Evolutionary conservation across 805 yeast species (phyloP).

Genomic region (Peterozyma xylosa): DNA sequence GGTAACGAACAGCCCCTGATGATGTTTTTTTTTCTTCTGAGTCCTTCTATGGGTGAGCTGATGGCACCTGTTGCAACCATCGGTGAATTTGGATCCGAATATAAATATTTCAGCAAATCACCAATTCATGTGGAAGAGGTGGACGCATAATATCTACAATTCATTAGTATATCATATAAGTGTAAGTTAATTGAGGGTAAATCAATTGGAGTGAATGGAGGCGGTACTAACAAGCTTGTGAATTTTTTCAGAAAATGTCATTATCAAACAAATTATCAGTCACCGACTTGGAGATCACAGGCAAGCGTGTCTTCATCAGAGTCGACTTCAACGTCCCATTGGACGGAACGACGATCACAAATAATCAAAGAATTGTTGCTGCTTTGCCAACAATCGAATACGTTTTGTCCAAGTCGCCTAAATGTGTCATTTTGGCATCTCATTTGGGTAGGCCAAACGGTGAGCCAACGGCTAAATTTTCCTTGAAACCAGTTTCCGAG

Average conservation of each 20-base stretch:
- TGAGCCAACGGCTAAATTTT: conserved; percentile 75
- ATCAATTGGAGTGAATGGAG: too few species aligned
- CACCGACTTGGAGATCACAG: conserved; percentile 78
- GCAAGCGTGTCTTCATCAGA: conserved; percentile 96
- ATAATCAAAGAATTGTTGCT: conserved; percentile 99
- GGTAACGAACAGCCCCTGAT: too few species aligned
- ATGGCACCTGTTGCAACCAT: too few species aligned
- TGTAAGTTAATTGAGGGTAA: too few species aligned
- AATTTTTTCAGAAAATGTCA: conserved; percentile 44
- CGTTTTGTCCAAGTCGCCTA: conserved; percentile 87
- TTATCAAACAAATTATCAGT: conserved; percentile 90
- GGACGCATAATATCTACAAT: too few species aligned
- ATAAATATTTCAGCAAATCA: too few species aligned
- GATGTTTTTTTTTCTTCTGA: too few species aligned
- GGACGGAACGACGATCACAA: conserved; percentile 94
- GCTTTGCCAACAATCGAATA: conserved; percentile 98
- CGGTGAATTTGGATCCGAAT: too few species aligned
- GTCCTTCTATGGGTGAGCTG: too few species aligned
- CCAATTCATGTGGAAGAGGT: too few species aligned
- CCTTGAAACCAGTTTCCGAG: conserved; percentile 86
- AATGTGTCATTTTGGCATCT: conserved; percentile 86
- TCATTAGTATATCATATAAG: too few species aligned
- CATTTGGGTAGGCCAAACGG: conserved; percentile 99
- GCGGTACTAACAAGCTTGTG: too few species aligned
- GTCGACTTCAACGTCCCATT: conserved; percentile 95